Conservation (phyloP, 202 grass and related monocot genomes). For the Miscanthus sacchariflorus region DNA sequence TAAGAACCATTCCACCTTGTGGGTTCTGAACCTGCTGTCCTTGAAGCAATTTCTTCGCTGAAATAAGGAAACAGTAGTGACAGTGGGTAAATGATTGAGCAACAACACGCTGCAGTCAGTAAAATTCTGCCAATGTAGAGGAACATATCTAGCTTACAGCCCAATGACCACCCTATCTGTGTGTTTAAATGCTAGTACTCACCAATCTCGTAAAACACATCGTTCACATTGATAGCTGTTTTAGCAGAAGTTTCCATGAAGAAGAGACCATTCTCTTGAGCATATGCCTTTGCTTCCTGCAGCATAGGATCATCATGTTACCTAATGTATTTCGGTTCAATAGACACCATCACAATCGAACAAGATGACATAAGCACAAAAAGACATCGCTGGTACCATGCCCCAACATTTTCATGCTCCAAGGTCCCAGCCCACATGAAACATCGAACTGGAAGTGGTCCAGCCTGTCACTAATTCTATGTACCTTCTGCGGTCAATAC, state of each 20-base stretch:
- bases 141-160: not conserved
- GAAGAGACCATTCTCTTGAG: slow-evolving; percentile 88
- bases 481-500: not conserved
- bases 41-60: slow-evolving; percentile 82
- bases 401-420: slow-evolving; percentile 6
- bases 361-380: not conserved
- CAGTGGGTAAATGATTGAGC: not conserved
- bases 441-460: not conserved
- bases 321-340: not conserved
- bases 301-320: slow-evolving; percentile 4
- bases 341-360: not conserved
- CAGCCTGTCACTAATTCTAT: slow-evolving; percentile 11
- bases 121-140: not conserved
- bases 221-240: slow-evolving; percentile 89
- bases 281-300: slow-evolving; percentile 84
- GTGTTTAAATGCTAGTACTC: slow-evolving; percentile 23
- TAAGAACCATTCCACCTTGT: slow-evolving; percentile 72
- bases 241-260: slow-evolving; percentile 97
- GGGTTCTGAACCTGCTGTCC: slow-evolving; percentile 67
- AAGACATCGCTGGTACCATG: not conserved
- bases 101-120: too few species aligned
- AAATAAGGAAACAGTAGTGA: slow-evolving; percentile 33
- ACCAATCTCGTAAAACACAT: slow-evolving; percentile 96
- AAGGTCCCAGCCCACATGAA: not conserved
- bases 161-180: not conserved